Evolutionary conservation across 2,329 filamentous ascomycete genomes (phyloP), one percentile per base, ranked within the genome.

Genomic region (Alternaria rosae): DNA sequence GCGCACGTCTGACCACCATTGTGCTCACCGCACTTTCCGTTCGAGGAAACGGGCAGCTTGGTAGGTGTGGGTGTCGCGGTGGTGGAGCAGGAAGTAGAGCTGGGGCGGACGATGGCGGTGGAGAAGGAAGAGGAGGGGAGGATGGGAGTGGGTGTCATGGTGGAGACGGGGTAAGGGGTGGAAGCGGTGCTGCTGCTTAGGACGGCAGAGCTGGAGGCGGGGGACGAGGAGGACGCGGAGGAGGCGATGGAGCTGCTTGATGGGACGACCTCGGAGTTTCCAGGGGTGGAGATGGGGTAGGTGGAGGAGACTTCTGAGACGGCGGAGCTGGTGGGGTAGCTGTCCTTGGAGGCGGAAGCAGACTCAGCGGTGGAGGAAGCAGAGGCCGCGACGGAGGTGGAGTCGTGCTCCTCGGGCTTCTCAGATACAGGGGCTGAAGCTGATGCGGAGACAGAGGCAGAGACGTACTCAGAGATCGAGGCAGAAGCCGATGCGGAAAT

Each of bases 21-120:
- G 15, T 44, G 32, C 17, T 57, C 30, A 21, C 74, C 74, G 47
- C 75, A 77, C 38, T 65, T 70, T 32, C 74, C 74, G 50, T 76
- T 65, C 17, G 55, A 65, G 57, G 66, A 70, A 25, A 73, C 63
- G 12, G 58, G 62, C 30, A 63, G 54, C 48, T 53, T 45, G 20
- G 64, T 66, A 5, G 71, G 64, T 0, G 65, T 61, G 13, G 72
- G 59, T 10, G 67, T 61, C 4, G 65, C 53, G 30, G 59, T 62
- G 26, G 70, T 61, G 45, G 38, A 62, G 48, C 56, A 58, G 23
- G 68, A 52, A 23, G 71, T 65, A n/a, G 71, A 64, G 54, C 59
- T 65, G 28, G 68, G 59, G 23, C 44, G 48, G 12, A 66, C 44
- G 13, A 54, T 35, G 62, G 57, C 42, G 47, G 59, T 54, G 45